Conservation (phyloP, 305 asterid species). For the Solanum chacoense region DNA sequence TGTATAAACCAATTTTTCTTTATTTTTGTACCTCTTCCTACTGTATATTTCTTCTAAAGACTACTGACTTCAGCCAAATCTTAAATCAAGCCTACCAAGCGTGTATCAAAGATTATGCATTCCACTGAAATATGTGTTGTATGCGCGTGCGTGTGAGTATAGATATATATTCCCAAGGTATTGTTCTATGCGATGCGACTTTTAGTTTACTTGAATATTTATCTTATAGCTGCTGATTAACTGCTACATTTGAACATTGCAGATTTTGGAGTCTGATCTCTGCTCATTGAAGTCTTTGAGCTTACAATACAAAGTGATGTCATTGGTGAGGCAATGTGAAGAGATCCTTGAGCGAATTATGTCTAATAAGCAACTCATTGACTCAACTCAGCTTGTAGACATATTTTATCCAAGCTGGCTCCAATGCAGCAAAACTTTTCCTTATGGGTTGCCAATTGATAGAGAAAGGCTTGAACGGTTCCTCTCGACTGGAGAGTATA, state of each 20-base stretch:
- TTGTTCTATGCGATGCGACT: neutral
- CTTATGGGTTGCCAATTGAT: conserved; percentile 59
- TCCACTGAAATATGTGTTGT: neutral
- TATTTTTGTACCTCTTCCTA: neutral
- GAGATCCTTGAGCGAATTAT: conserved; percentile 58
- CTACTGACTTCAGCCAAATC: neutral
- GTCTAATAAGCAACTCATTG: conserved; percentile 53
- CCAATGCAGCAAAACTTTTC: conserved; percentile 36
- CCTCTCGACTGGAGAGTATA: conserved; percentile 44
- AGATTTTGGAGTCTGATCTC: conserved; percentile 69
- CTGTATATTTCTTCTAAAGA: neutral
- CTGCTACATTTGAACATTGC: neutral
- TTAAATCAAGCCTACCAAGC: neutral
- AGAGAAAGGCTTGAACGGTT: conserved; percentile 45
- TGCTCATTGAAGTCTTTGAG: conserved; percentile 53
- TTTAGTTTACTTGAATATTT: neutral
- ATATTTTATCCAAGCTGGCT: conserved; percentile 54
- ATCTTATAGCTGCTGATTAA: neutral
- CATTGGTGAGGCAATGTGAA: conserved; percentile 69
- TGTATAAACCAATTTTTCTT: neutral
- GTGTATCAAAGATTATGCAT: neutral
- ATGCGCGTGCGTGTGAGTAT: neutral
- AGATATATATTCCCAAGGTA: neutral
- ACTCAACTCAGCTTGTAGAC: conserved; percentile 65
- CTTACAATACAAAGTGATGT: conserved; percentile 47